Base-by-base conservation (phyloP, 805 yeast genomes). In the Candida koratica region DNA sequence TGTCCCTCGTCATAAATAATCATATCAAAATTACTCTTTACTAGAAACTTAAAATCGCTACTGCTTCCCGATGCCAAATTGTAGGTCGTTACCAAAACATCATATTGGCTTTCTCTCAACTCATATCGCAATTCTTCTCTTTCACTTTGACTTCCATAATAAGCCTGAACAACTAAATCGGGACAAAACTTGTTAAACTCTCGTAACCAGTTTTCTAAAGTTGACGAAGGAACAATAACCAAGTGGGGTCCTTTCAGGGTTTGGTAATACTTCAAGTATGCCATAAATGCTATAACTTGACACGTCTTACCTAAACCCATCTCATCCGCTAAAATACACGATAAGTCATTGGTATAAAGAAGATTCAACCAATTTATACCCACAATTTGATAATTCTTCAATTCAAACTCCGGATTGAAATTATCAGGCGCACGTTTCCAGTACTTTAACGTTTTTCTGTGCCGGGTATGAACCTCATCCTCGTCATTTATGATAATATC, bases 231-330 rank as follows among this genome's bases (percentile, higher is more conserved):
- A 17, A 94, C 97, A 22, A 93, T 93, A 22, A 93, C 84, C 41
- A 93, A 65, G 67, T 93, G 97, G 1, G 96, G 96, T 0, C 95
- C 94, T 17, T 51, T 53, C 15, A 44, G 46, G 1, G 57, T 55
- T n/a, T 69, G 71, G n/a, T 58, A 55, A 47, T 84, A 81, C 53
- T 86, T 86, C 51, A 93, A 69, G 52, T 83, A 80, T 1, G 97
- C 88, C 53, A 93, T 64, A 54, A 93, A 93, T 6, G 97, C 74
- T 60, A 93, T 90, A 20, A 93, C 96, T 61, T 93, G 97, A 56
- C 95, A 84, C 0, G 98, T 93, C 56, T 93, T 93, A 41, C 99
- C 99, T 32, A 93, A 68, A 4, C 95, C 99, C 99, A 93, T 93
- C 57, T 93, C 99, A 63, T 93, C 99, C 0, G 98, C 99, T 32